Evolutionary conservation across 2,329 filamentous ascomycete species (phyloP).

Genomic region (Trichoderma sp.): DNA sequence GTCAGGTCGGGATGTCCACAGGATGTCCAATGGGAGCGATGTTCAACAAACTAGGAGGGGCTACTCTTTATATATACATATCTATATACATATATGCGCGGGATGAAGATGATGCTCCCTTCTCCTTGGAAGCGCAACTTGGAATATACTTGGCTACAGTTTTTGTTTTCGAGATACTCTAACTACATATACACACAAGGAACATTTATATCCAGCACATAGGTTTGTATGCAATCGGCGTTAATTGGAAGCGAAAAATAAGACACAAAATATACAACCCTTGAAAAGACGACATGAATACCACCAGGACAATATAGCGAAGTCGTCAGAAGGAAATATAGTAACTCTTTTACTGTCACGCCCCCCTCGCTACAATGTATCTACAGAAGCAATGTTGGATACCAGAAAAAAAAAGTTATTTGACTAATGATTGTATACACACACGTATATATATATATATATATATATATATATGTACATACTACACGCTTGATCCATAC

Average conservation of each 20-base stretch:
- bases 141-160: slow-evolving; percentile 3
- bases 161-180: neutral
- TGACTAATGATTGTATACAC: neutral
- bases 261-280: neutral
- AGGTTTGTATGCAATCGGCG: slow-evolving; percentile 6
- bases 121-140: slow-evolving; percentile 1
- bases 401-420: neutral
- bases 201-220: neutral
- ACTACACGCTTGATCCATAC: neutral
- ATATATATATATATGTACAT: neutral
- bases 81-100: neutral
- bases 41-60: neutral
- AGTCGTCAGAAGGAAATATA: neutral
- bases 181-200: neutral
- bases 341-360: neutral
- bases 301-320: too few relatives aligned
- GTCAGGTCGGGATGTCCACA: neutral
- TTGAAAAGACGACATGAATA: neutral
- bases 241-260: neutral
- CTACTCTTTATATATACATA: neutral
- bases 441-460: neutral
- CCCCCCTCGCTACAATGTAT: neutral
- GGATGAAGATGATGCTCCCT: neutral
- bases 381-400: neutral
- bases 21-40: neutral